Percentiles rank a stretch among this genome's conserved stretches.
Evolutionary conservation across 2,329 filamentous ascomycete species (phyloP).

Genomic region (Colletotrichum eleusines): DNA sequence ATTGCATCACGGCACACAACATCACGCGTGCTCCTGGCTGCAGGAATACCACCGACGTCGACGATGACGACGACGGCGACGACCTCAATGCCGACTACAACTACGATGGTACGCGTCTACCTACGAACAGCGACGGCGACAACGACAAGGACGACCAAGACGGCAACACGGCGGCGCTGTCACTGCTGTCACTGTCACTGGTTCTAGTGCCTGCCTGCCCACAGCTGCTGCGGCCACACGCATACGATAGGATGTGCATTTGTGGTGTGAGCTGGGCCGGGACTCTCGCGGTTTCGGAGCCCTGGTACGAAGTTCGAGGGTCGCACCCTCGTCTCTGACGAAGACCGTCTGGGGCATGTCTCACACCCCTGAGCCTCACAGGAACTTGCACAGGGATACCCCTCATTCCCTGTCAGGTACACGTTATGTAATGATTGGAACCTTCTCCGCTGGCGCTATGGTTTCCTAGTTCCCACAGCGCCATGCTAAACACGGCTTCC

Average conservation of each 20-base stretch:
- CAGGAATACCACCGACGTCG: not conserved
- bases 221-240: not conserved
- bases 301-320: constrained; percentile 29
- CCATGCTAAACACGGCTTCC: constrained; percentile 33
- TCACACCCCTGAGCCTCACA: constrained; percentile 43
- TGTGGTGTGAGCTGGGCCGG: constrained; percentile 6
- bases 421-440: constrained; percentile 16
- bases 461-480: constrained; percentile 15
- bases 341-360: constrained; percentile 48
- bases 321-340: constrained; percentile 44
- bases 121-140: not conserved
- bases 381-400: constrained; percentile 14
- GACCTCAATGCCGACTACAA: not conserved
- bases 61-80: not conserved
- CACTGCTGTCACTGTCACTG: constrained; percentile 17
- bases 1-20: constrained; percentile 19
- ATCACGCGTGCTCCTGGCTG: not conserved
- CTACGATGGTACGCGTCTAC: not conserved
- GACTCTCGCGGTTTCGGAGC: constrained; percentile 37
- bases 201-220: not conserved
- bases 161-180: not conserved
- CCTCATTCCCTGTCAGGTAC: constrained; percentile 2
- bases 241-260: too few species aligned
- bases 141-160: too few species aligned
- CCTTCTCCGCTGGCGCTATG: not conserved